These are phyloP conservation scores for Chaetothyriales sp. DNA, from an alignment of 2,329 filamentous ascomycete species.

Conservation along the genomic window DNA sequence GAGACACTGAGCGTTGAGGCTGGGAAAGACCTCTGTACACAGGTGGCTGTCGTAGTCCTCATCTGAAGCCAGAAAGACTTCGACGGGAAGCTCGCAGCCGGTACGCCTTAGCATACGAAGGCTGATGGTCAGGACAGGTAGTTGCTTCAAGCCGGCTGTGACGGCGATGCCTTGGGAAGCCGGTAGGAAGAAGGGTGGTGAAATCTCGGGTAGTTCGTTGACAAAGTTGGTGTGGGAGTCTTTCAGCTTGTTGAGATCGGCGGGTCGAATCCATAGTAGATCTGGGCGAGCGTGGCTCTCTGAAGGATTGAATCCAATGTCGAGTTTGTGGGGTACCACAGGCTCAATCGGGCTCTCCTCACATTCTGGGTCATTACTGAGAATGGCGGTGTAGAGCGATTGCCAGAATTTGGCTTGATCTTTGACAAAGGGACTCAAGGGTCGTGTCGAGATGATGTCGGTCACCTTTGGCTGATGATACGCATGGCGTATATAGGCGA, in stretches of 20 bases:
- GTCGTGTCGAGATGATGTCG: background rate
- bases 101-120: constrained; percentile 33
- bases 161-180: constrained; percentile 23
- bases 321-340: constrained; percentile 15
- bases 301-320: constrained; percentile 14
- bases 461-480: background rate
- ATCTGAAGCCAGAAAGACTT: constrained; percentile 24
- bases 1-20: constrained; percentile 22
- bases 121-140: constrained; percentile 32
- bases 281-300: constrained; percentile 23
- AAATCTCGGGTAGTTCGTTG: constrained; percentile 18
- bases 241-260: constrained; percentile 24
- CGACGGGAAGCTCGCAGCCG: constrained; percentile 31
- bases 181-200: background rate
- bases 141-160: constrained; percentile 30
- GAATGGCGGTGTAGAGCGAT: constrained; percentile 12
- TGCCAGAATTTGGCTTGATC: constrained; percentile 16
- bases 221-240: constrained; percentile 30
- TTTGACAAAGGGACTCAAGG: constrained; percentile 7
- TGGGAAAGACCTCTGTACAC: constrained; percentile 20
- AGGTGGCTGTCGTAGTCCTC: constrained; percentile 19
- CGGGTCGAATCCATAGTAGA: constrained; percentile 24
- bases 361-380: constrained; percentile 17
- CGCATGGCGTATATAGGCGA: background rate
- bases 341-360: constrained; percentile 10